Conservation (phyloP, 2,329 filamentous ascomycete species). For the Raffaelea deltoideospora region DNA sequence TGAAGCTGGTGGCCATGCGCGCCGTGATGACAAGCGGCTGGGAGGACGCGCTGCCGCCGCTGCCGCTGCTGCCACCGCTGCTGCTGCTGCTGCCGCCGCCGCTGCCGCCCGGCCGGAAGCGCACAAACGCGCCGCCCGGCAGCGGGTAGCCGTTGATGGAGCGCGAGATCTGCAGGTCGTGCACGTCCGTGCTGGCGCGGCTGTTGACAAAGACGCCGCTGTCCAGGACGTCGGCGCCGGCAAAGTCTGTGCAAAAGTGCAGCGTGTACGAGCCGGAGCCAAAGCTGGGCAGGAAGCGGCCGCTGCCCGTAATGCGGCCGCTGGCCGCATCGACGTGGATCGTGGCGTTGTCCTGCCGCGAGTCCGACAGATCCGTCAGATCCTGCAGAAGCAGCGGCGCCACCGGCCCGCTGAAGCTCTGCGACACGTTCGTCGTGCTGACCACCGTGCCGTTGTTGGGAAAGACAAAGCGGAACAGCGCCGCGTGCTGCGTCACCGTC, state of each 20-base stretch:
- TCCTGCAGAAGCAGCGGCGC: conserved; percentile 51
- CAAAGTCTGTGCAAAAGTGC: conserved; percentile 55
- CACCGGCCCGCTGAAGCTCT: conserved; percentile 11
- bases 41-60: too few species aligned
- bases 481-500: conserved; percentile 50
- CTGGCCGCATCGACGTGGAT: conserved; percentile 37
- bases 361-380: conserved; percentile 46
- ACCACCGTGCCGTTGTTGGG: conserved; percentile 22
- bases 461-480: conserved; percentile 53
- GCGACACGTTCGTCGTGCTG: background rate
- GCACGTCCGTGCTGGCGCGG: conserved; percentile 30
- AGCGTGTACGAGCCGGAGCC: conserved; percentile 43
- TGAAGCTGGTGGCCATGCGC: conserved; percentile 55
- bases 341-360: conserved; percentile 40
- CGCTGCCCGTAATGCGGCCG: conserved; percentile 48
- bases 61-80: too few species aligned
- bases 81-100: conserved; percentile 19
- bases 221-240: conserved; percentile 39
- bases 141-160: conserved; percentile 38
- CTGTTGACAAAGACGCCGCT: conserved; percentile 47
- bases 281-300: conserved; percentile 49
- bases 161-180: conserved; percentile 30
- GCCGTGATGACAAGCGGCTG: conserved; percentile 48
- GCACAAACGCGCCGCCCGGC: conserved; percentile 47
- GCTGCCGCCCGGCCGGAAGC: conserved; percentile 33